These are phyloP conservation scores for Farysia itapuensis DNA, from an alignment of 1,284 basidiomycete species.

Conservation along the genomic window DNA sequence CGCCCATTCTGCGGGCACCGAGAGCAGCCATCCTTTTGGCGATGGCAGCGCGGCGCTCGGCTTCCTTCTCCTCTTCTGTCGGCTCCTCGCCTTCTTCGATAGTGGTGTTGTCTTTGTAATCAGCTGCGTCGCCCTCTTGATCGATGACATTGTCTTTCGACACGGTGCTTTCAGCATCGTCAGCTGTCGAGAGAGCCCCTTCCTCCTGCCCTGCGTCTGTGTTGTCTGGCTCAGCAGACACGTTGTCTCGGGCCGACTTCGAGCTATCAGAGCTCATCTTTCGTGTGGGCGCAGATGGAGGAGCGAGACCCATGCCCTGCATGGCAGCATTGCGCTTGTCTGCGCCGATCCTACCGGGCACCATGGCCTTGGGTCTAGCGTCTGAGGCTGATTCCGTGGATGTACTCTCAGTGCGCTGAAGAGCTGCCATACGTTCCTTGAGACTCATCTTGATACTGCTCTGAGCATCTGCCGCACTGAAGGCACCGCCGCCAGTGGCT, in stretches of 20 bases:
- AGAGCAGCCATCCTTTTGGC: constrained; percentile 55
- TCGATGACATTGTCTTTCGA: neutral
- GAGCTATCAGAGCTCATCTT: neutral
- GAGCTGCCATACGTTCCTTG: constrained; percentile 58
- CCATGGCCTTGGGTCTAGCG: constrained; percentile 22
- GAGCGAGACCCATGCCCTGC: constrained; percentile 34
- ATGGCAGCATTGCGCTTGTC: constrained; percentile 35
- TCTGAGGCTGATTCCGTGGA: constrained; percentile 22
- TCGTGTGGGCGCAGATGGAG: neutral
- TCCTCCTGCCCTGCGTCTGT: neutral
- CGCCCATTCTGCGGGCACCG: constrained; percentile 52
- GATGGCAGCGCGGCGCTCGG: constrained; percentile 44
- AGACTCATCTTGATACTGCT: constrained; percentile 58
- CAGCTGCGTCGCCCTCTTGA: constrained; percentile 1
- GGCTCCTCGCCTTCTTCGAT: constrained; percentile 6
- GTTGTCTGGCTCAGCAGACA: neutral
- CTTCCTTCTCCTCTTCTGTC: constrained; percentile 46
- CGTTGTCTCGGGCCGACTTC: neutral
- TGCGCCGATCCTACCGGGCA: constrained; percentile 34
- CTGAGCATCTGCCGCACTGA: constrained; percentile 55
- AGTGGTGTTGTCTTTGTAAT: neutral
- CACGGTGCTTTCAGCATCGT: neutral
- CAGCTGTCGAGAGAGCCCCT: neutral
- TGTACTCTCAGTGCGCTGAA: constrained; percentile 47
- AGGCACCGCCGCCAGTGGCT: constrained; percentile 11